Conservation (phyloP, 129 eudicot species). For the Flaveria robusta region DNA sequence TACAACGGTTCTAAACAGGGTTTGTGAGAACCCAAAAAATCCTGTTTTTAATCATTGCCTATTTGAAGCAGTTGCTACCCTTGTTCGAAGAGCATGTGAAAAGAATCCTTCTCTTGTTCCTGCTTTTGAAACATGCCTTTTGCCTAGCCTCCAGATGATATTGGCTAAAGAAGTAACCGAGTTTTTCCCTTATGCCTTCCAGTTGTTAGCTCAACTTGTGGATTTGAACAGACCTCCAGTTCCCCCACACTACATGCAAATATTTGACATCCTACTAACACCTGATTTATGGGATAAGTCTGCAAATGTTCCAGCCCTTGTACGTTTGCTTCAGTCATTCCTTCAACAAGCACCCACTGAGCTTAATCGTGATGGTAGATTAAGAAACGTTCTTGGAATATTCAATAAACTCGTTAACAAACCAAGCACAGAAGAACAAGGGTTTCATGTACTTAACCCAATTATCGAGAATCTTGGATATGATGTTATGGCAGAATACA, state of each 20-base stretch:
- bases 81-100: constrained; percentile 82
- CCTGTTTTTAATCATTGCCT: constrained; percentile 82
- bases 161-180: constrained; percentile 70
- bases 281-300: constrained; percentile 86
- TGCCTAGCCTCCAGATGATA: constrained; percentile 71
- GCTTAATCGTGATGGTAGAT: constrained; percentile 67
- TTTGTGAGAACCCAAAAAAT: constrained; percentile 85
- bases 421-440: constrained; percentile 87
- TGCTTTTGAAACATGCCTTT: constrained; percentile 71
- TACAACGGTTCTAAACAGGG: constrained; percentile 68
- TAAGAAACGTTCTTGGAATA: constrained; percentile 71
- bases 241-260: constrained; percentile 74
- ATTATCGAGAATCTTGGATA: constrained; percentile 85
- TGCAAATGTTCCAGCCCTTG: constrained; percentile 94
- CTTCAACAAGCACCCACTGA: constrained; percentile 86
- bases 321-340: constrained; percentile 90
- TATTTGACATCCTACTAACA: constrained; percentile 70
- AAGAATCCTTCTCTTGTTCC: constrained; percentile 69
- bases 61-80: constrained; percentile 89
- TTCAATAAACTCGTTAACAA: constrained; percentile 66
- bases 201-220: constrained; percentile 91
- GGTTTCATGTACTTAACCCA: constrained; percentile 89
- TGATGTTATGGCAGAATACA: constrained; percentile 65
- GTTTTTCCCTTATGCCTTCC: constrained; percentile 94
- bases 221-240: constrained; percentile 78